phyloP scores from a whole-genome alignment of 495 filamentous ascomycete species.

The Staphylotrichum tortipilum region DNA sequence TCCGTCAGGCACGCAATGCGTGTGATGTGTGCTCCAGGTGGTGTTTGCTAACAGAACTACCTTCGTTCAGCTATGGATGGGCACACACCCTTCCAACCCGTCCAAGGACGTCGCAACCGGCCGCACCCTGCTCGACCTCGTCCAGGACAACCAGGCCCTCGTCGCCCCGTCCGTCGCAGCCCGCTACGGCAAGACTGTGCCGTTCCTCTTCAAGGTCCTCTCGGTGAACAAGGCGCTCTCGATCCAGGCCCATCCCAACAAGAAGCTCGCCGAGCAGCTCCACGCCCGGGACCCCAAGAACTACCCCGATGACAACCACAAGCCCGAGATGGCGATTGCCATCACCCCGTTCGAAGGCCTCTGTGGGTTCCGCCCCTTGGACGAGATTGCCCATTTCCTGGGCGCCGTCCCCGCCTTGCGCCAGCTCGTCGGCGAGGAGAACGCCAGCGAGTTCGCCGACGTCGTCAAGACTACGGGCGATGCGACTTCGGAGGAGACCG shows the following conservation, averaged over 20 bases:
- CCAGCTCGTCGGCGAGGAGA: constrained; percentile 62
- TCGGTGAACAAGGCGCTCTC: constrained; percentile 89
- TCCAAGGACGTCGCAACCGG: constrained; percentile 81
- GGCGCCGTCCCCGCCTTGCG: constrained; percentile 62
- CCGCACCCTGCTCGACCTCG: constrained; percentile 79
- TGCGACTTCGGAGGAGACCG: constrained; percentile 40
- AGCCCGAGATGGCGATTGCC: constrained; percentile 98
- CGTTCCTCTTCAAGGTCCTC: constrained; percentile 96
- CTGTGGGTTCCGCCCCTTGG: constrained; percentile 86
- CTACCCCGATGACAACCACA: constrained; percentile 99
- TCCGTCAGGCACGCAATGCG: too few relatives aligned
- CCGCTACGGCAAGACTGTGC: constrained; percentile 55
- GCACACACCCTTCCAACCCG: constrained; percentile 90
- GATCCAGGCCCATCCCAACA: constrained; percentile 97
- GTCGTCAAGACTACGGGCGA: constrained; percentile 53
- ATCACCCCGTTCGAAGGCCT: constrained; percentile 93
- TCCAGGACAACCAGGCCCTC: constrained; percentile 78
- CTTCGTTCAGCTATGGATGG: constrained; percentile 97
- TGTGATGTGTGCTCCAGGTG: not conserved
- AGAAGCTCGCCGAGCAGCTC: constrained; percentile 86
- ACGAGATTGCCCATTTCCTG: constrained; percentile 81
- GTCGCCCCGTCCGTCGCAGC: constrained; percentile 62
- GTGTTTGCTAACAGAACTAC: too few relatives aligned
- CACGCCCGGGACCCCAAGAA: constrained; percentile 82
- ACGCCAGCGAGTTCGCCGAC: constrained; percentile 58